A percentile compares a stretch with the other conserved stretches of the same genome.
phyloP scores from a whole-genome alignment of 495 filamentous ascomycete species.

The Neurospora sp. region DNA sequence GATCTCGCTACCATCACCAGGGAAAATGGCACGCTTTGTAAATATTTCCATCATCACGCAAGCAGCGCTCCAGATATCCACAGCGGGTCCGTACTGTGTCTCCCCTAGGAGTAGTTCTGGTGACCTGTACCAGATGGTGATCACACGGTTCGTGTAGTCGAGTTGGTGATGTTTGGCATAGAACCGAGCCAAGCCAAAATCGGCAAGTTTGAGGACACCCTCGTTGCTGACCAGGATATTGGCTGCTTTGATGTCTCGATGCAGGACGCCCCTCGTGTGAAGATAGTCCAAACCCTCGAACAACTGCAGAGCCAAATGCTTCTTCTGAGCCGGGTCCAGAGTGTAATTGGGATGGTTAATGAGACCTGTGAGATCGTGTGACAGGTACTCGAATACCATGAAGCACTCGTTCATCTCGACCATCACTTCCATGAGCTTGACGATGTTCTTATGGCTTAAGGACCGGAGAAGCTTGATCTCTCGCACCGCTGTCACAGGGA shows the following conservation, averaged over 20 bases:
- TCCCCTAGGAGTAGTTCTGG: slow-evolving; percentile 91
- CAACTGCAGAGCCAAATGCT: slow-evolving; percentile 85
- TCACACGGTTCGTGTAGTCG: slow-evolving; percentile 98
- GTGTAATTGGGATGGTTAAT: slow-evolving; percentile 93
- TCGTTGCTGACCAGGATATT: slow-evolving; percentile 90
- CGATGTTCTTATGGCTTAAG: slow-evolving; percentile 83
- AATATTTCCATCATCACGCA: slow-evolving; percentile 97
- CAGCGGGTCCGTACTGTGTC: slow-evolving; percentile 86
- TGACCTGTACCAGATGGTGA: slow-evolving; percentile 94
- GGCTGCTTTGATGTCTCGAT: slow-evolving; percentile 90
- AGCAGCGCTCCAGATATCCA: slow-evolving; percentile 96
- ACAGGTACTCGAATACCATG: slow-evolving; percentile 99
- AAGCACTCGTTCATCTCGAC: slow-evolving; percentile 97
- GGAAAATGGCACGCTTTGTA: slow-evolving; percentile 88
- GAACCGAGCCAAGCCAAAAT: slow-evolving; percentile 96
- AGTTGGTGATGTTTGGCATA: slow-evolving; percentile 85
- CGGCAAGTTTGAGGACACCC: slow-evolving; percentile 83
- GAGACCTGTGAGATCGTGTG: slow-evolving; percentile 63
- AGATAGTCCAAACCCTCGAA: slow-evolving; percentile 94
- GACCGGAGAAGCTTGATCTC: slow-evolving; percentile 96
- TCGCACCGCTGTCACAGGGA: slow-evolving; percentile 91
- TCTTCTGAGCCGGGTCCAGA: slow-evolving; percentile 78
- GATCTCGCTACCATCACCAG: slow-evolving; percentile 88
- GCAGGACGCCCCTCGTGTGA: slow-evolving; percentile 84
- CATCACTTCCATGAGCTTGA: slow-evolving; percentile 89